phyloP scores from a whole-genome alignment of 2,329 filamentous ascomycete genomes.

The Colletotrichum brevisporum region DNA sequence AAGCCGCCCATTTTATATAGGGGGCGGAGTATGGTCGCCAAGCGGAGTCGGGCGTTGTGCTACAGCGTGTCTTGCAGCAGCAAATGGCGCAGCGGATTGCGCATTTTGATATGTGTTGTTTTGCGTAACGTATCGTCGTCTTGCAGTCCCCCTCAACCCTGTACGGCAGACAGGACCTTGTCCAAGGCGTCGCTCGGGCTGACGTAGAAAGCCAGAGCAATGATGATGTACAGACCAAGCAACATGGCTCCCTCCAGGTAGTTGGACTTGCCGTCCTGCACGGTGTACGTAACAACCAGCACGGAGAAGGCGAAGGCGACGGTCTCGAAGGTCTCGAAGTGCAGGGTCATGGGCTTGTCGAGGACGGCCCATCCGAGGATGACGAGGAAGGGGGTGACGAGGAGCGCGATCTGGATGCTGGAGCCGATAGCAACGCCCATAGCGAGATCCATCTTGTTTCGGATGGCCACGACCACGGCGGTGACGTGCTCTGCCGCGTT shows the following conservation, averaged over 20 bases:
- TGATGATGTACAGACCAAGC: conserved; percentile 69
- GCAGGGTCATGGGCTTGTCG: conserved; percentile 79
- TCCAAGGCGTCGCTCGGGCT: conserved; percentile 65
- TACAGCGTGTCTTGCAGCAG: too few relatives aligned
- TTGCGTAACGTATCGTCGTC: conserved; percentile 8
- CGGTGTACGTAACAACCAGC: conserved; percentile 81
- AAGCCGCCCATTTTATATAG: neutral
- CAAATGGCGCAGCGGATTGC: neutral
- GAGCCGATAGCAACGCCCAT: conserved; percentile 87
- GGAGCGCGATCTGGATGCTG: conserved; percentile 85
- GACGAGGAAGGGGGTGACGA: conserved; percentile 85
- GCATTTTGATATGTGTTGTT: neutral
- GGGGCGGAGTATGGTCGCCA: too few relatives aligned
- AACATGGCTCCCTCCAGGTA: conserved; percentile 86
- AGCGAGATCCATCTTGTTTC: conserved; percentile 81
- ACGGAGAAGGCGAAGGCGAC: conserved; percentile 83
- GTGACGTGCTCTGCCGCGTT: conserved; percentile 88
- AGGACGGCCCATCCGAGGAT: conserved; percentile 85
- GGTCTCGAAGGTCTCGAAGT: conserved; percentile 86
- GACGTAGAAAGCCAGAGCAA: conserved; percentile 72
- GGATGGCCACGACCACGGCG: conserved; percentile 82
- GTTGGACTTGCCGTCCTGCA: conserved; percentile 87
- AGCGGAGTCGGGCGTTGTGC: too few relatives aligned
- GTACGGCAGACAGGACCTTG: conserved; percentile 44
- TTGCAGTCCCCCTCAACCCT: conserved; percentile 9